phyloP scores from a whole-genome alignment of 768 basidiomycete species.

The Termitomyces sp. region DNA sequence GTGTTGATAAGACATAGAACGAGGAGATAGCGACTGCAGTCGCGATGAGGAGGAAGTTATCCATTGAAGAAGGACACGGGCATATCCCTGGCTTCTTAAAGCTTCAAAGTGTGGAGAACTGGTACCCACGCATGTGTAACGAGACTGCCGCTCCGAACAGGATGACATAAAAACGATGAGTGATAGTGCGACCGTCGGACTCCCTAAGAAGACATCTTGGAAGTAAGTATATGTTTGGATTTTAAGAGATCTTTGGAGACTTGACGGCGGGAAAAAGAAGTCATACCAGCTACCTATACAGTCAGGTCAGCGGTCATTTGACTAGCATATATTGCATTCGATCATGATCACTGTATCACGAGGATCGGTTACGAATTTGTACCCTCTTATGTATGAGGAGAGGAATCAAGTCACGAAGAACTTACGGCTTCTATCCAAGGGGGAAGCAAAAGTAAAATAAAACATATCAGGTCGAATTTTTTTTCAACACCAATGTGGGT shows the following conservation, averaged over 20 bases:
- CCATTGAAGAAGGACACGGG: not conserved
- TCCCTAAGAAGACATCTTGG: not conserved
- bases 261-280: not conserved
- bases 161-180: not conserved
- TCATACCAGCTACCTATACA: not conserved
- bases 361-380: no score
- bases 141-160: not conserved
- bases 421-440: no score
- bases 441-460: no score
- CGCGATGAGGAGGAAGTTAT: not conserved
- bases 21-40: not conserved
- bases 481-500: no score
- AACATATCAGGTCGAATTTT: no score
- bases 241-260: not conserved
- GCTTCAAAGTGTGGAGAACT: not conserved
- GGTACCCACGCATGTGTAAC: not conserved
- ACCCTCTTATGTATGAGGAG: no score
- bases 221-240: not conserved
- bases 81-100: not conserved
- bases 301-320: not conserved
- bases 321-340: not conserved
- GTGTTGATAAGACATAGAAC: not conserved
- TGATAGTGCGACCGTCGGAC: not conserved
- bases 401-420: no score
- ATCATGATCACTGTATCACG: no score